Base-by-base conservation (phyloP, 2,329 filamentous ascomycete genomes). In the Hirsutella rhossiliensis region DNA sequence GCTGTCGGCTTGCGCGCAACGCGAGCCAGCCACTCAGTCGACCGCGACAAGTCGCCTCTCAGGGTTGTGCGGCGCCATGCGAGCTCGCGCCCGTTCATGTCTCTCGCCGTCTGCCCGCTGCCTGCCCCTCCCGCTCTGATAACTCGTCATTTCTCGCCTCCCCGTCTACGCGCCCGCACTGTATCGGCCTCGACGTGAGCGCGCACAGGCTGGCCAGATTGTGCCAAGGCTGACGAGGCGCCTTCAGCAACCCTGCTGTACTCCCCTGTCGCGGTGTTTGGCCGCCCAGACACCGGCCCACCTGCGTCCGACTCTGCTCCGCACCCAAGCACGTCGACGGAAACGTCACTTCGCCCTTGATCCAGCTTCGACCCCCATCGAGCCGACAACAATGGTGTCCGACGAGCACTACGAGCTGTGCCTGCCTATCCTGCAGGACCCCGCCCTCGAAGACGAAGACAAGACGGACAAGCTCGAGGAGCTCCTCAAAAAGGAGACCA, bases 401-500 rank as follows among this genome's bases (percentile, higher is more conserved):
- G 90, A 97, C 72, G 81, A 89, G 55, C 80, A 90, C 45, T 94
- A 94, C 70, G 88, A 96, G 56, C 77, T 92, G 57, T 95, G 88
- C 63, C 78, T 94, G 61, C 86, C 87, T 43, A 78, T 96, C 59
- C 76, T 98, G 51, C 82, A 92, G 68, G 83, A 96, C 65, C 68
- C 79, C 46, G 72, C 75, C 44, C 73, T 95, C 48, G 87, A 94
- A 56, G 92, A 97, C 50, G 92, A 98, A 65, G 90, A 96, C 59
- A 94, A 92, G 72, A 90, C 86, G 41, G 90, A 97, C 65, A 85
- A 78, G 65, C 73, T 96, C 43, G 89, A 96, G 67, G 84, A 88
- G 52, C 73, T 96, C 43, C 72, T 97, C 56, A 82, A 80, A 64
- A 82, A 80, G 54, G 80, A 89, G 65, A 88, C 87, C 8, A 75